Conservation (phyloP, 805 yeast species). For the Metschnikowia cerradonensis region DNA sequence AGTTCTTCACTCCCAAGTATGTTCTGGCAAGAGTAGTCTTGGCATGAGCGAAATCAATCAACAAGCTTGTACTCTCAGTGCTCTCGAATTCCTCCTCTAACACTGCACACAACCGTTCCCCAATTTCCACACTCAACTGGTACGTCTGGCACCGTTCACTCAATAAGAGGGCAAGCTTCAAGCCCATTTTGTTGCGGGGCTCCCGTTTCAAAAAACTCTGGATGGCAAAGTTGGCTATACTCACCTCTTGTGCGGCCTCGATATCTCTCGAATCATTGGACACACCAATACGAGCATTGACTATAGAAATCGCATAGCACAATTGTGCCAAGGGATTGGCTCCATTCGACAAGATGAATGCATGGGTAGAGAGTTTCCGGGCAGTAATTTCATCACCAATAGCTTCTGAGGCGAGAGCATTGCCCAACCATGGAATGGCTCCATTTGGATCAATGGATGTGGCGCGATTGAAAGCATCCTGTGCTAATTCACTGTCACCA, state of each 20-base stretch:
- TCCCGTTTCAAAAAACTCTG: constrained; percentile 56
- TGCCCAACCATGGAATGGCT: constrained; percentile 79
- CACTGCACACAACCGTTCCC: constrained; percentile 42
- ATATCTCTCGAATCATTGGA: constrained; percentile 50
- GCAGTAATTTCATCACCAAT: constrained; percentile 51
- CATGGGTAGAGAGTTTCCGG: constrained; percentile 64
- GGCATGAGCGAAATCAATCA: constrained; percentile 52
- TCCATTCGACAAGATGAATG: constrained; percentile 74
- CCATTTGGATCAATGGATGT: constrained; percentile 79
- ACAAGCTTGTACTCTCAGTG: constrained; percentile 43
- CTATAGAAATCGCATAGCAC: constrained; percentile 61
- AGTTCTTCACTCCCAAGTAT: constrained; percentile 56
- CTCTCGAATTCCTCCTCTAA: constrained; percentile 57
- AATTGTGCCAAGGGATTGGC: constrained; percentile 64
- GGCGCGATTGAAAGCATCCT: constrained; percentile 65
- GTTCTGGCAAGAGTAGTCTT: constrained; percentile 73
- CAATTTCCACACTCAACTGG: constrained; percentile 47
- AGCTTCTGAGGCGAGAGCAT: constrained; percentile 60
- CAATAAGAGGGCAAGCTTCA: constrained; percentile 50
- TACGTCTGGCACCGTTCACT: constrained; percentile 71
- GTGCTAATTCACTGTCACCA: constrained; percentile 70
- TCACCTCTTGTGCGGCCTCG: constrained; percentile 58
- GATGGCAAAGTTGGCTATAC: constrained; percentile 66
- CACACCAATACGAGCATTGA: constrained; percentile 42
- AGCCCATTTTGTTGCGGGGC: constrained; percentile 56